Conservation (phyloP, 768 basidiomycete genomes). For the Pulveroboletus ravenelii region DNA sequence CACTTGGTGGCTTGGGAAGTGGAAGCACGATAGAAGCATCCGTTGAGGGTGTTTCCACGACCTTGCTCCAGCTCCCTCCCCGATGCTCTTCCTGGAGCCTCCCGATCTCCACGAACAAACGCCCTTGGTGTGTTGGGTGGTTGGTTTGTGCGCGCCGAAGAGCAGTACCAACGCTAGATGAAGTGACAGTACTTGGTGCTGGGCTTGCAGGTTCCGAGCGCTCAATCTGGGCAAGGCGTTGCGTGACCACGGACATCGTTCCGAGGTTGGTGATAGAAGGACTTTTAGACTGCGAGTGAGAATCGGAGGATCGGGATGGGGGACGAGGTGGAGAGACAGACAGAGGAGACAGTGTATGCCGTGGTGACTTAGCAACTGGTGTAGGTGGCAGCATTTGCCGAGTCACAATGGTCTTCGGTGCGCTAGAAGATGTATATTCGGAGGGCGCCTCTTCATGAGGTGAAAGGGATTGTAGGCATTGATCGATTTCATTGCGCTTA, state of each 20-base stretch:
- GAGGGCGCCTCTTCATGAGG: slow-evolving; percentile 19
- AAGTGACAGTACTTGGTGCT: slow-evolving; percentile 15
- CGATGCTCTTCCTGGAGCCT: slow-evolving; percentile 14
- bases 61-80: not conserved
- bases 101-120: slow-evolving; percentile 23
- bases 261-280: slow-evolving; percentile 62
- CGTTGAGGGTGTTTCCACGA: slow-evolving; percentile 15
- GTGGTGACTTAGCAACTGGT: slow-evolving; percentile 27
- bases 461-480: slow-evolving; percentile 5
- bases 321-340: slow-evolving; percentile 21
- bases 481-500: not conserved
- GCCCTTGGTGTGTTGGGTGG: slow-evolving; percentile 6
- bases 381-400: slow-evolving; percentile 18
- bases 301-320: slow-evolving; percentile 24
- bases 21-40: slow-evolving; percentile 24
- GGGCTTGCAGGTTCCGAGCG: slow-evolving; percentile 19
- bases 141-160: slow-evolving; percentile 22
- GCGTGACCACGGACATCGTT: slow-evolving; percentile 58
- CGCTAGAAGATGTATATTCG: slow-evolving; percentile 27
- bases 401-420: slow-evolving; percentile 6
- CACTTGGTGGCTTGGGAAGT: slow-evolving; percentile 16
- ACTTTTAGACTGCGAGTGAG: slow-evolving; percentile 35
- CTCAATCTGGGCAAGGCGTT: slow-evolving; percentile 61
- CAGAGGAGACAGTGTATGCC: slow-evolving; percentile 13
- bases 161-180: slow-evolving; percentile 22